These are phyloP conservation scores for Geum urbanum DNA, from an alignment of 306 rosid genomes.

Conservation along the genomic window DNA sequence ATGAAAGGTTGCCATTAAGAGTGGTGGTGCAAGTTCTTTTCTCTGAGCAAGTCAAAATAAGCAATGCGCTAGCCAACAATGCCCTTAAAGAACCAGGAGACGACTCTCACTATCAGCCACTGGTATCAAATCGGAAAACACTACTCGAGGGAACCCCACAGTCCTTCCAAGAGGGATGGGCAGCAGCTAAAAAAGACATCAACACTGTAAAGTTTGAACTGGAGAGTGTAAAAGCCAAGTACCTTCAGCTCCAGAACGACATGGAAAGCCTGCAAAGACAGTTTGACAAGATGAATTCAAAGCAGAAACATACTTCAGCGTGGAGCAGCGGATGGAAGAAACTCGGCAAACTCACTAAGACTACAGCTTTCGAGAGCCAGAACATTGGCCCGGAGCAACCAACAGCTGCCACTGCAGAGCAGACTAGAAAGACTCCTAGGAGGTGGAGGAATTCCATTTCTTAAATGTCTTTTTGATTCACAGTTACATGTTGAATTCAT, in stretches of 20 bases:
- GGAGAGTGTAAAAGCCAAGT: slow-evolving; percentile 75
- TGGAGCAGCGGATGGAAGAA: slow-evolving; percentile 99
- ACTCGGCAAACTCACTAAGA: slow-evolving; percentile 76
- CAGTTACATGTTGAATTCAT: not conserved
- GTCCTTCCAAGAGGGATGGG: slow-evolving; percentile 99
- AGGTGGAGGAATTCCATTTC: slow-evolving; percentile 98
- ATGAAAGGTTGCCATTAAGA: slow-evolving; percentile 91
- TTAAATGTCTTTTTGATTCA: slow-evolving; percentile 8
- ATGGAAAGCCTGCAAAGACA: slow-evolving; percentile 87
- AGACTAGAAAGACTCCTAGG: slow-evolving; percentile 58
- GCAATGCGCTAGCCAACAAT: slow-evolving; percentile 63
- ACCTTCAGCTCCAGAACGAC: slow-evolving; percentile 76
- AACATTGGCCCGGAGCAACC: slow-evolving; percentile 43
- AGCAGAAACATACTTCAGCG: slow-evolving; percentile 78
- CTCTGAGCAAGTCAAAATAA: slow-evolving; percentile 89
- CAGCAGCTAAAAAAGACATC: slow-evolving; percentile 82
- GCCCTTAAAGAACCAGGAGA: slow-evolving; percentile 64
- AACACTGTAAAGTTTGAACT: slow-evolving; percentile 92
- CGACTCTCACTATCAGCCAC: slow-evolving; percentile 58
- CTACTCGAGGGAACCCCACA: slow-evolving; percentile 89
- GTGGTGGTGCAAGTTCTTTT: slow-evolving; percentile 95
- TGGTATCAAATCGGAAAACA: slow-evolving; percentile 64
- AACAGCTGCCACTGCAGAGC: slow-evolving; percentile 28
- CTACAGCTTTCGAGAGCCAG: slow-evolving; percentile 44
- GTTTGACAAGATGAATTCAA: slow-evolving; percentile 62